Base-by-base conservation (phyloP, 805 yeast genomes). In the Helenozyma rhizophorensis region DNA sequence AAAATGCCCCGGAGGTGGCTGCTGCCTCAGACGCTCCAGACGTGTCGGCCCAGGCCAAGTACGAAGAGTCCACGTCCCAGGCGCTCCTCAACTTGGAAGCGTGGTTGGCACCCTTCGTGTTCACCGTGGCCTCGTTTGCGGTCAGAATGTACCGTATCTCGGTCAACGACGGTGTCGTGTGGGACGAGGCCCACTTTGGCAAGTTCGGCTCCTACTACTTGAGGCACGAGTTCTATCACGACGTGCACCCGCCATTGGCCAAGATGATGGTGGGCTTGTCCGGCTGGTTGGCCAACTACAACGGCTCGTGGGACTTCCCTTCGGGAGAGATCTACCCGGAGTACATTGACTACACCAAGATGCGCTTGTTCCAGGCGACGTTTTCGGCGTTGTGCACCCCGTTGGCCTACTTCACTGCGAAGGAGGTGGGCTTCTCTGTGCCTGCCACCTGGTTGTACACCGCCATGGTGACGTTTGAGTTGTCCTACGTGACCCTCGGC, bases 141-240 rank as follows among this genome's bases (percentile, higher is more conserved):
- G 72, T 86, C 25, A 76, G 97, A 48, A 76, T 88, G 58, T 80
- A 84, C 63, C 68, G 72, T 41, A 82, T 90, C 46, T 83, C 84
- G 34, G 67, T 72, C 36, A 83, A 78, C 37, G 56, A 72, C 31
- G 69, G 67, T 34, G 90, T 84, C 29, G 81, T 83, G 7, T 84
- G 95, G 95, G 95, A 84, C 62, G 95, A 84, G 57, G 93, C 94
- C 5, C 95, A 84, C 65, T 84, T 84, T 55, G 95, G 93, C 26
- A 83, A 82, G 54, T 84, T 84, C 54, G 94, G 94, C 27, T 80
- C 90, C 3, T 78, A 83, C 50, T 84, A 84, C 56, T 62, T 83
- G 43, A 74, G 80, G 55, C 87, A 80, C 51, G 88, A 83, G 49
- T 83, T 83, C 53, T 84, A 84, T 50, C 86, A 79, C 48, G 95